Percentiles rank a stretch among this genome's conserved stretches.
Conservation (phyloP, 805 yeast species). For the Debaryomyces maramus region DNA sequence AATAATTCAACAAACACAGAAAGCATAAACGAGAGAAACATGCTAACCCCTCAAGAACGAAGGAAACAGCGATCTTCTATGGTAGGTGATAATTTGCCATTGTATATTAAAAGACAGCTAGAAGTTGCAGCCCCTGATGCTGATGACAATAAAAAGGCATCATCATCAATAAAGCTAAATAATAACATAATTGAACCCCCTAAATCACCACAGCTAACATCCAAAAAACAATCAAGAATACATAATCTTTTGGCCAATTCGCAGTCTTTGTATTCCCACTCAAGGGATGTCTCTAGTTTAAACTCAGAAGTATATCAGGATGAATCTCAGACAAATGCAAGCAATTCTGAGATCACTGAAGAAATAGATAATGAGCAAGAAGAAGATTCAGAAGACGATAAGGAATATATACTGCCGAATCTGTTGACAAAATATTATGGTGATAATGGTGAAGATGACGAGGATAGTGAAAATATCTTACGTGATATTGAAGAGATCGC, state of each 20-base stretch:
- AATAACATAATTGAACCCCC: neutral
- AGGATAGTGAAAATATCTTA: slow-evolving; percentile 15
- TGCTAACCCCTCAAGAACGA: neutral
- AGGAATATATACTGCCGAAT: slow-evolving; percentile 43
- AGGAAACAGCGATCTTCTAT: slow-evolving; percentile 26
- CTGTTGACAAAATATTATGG: slow-evolving; percentile 34
- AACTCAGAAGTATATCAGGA: slow-evolving; percentile 4
- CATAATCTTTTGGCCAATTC: slow-evolving; percentile 37
- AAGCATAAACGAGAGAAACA: neutral
- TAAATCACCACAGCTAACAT: neutral
- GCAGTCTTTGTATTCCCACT: slow-evolving; percentile 33
- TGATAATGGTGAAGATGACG: slow-evolving; percentile 21
- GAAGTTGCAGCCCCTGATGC: neutral
- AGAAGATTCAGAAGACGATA: slow-evolving; percentile 25
- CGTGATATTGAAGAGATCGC: slow-evolving; percentile 15
- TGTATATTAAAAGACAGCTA: slow-evolving; percentile 32
- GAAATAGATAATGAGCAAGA: slow-evolving; percentile 14
- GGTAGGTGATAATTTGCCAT: slow-evolving; percentile 38
- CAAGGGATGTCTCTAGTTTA: slow-evolving; percentile 17
- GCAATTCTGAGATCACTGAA: slow-evolving; percentile 1
- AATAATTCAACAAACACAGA: no score
- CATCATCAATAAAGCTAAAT: neutral
- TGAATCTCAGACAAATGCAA: slow-evolving; percentile 6
- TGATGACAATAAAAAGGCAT: neutral
- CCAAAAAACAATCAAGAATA: slow-evolving; percentile 23